phyloP scores from a whole-genome alignment of 208 protist species.

The Phytomonas francai region DNA sequence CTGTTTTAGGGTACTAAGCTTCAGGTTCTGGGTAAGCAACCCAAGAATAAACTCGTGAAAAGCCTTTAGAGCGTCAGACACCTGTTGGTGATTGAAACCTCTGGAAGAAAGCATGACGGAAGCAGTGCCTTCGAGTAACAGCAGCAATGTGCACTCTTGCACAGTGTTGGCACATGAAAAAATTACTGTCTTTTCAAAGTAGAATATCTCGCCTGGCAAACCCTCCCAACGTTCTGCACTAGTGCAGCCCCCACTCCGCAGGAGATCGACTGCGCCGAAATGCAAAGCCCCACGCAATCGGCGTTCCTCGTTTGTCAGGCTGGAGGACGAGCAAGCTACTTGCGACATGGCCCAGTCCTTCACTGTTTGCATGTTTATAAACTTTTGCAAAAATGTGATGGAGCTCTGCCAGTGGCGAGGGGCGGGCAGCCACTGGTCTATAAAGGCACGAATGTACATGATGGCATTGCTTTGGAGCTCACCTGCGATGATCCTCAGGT shows the following conservation, averaged over 20 bases:
- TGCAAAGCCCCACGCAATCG: constrained; percentile 51
- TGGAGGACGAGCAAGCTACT: constrained; percentile 25
- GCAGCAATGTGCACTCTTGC: constrained; percentile 60
- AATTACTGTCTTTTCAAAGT: constrained; percentile 71
- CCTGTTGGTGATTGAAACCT: constrained; percentile 20
- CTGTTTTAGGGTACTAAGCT: constrained; percentile 48
- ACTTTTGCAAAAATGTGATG: constrained; percentile 42
- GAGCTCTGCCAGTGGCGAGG: constrained; percentile 49
- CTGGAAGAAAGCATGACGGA: constrained; percentile 54
- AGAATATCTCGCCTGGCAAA: constrained; percentile 63
- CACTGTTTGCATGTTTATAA: constrained; percentile 32
- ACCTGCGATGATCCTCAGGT: constrained; percentile 41
- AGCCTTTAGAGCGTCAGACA: constrained; percentile 31
- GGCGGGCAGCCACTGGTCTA: constrained; percentile 40
- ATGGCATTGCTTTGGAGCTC: constrained; percentile 57
- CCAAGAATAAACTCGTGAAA: constrained; percentile 48
- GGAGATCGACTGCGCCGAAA: constrained; percentile 43
- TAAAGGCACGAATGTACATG: constrained; percentile 64
- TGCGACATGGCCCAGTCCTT: constrained; percentile 27
- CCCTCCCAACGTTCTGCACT: constrained; percentile 55
- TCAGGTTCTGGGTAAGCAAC: constrained; percentile 45
- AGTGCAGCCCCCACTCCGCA: constrained; percentile 42
- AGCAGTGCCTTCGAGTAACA: constrained; percentile 59
- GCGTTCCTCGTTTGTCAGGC: constrained; percentile 32
- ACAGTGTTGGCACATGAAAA: constrained; percentile 77